These are phyloP conservation scores for Protomyces gravidus DNA, from an alignment of 1,139 yeast species.

Conservation along the genomic window DNA sequence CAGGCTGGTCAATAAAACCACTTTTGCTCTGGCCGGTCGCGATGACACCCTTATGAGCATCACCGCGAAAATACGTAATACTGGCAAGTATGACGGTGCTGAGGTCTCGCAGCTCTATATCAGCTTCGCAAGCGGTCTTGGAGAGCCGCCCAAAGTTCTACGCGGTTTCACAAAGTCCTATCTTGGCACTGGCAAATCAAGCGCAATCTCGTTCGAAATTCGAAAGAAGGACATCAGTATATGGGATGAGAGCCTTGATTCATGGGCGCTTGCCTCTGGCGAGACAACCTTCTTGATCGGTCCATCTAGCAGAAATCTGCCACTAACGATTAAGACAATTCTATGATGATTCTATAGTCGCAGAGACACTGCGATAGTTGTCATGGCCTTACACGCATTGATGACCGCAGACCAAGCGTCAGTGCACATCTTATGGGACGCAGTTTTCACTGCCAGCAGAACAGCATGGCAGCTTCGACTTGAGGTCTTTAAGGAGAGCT, in stretches of 20 bases:
- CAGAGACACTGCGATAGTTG: too few relatives aligned
- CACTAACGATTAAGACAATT: not conserved
- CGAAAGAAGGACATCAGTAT: slow-evolving; percentile 54
- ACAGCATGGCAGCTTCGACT: too few relatives aligned
- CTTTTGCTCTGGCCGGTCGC: slow-evolving; percentile 1
- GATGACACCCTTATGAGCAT: slow-evolving; percentile 44
- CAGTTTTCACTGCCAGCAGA: too few relatives aligned
- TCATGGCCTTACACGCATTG: too few relatives aligned
- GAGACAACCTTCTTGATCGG: slow-evolving; percentile 54
- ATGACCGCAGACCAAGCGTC: too few relatives aligned
- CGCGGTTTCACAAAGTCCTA: slow-evolving; percentile 58
- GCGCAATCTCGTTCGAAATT: slow-evolving; percentile 47
- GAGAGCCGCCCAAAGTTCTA: slow-evolving; percentile 46
- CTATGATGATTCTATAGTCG: too few relatives aligned
- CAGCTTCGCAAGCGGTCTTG: slow-evolving; percentile 46
- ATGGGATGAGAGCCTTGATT: slow-evolving; percentile 57
- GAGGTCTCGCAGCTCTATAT: slow-evolving; percentile 51
- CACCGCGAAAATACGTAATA: slow-evolving; percentile 47
- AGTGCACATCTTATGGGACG: too few relatives aligned
- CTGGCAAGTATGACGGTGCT: slow-evolving; percentile 46
- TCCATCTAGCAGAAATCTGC: slow-evolving; percentile 51
- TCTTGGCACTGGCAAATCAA: slow-evolving; percentile 47
- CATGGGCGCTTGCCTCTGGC: slow-evolving; percentile 61
- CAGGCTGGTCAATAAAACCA: not conserved
- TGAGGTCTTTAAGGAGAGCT: too few relatives aligned